Conservation (phyloP, 257 asterid species). For the Thymus mandschuricus region DNA sequence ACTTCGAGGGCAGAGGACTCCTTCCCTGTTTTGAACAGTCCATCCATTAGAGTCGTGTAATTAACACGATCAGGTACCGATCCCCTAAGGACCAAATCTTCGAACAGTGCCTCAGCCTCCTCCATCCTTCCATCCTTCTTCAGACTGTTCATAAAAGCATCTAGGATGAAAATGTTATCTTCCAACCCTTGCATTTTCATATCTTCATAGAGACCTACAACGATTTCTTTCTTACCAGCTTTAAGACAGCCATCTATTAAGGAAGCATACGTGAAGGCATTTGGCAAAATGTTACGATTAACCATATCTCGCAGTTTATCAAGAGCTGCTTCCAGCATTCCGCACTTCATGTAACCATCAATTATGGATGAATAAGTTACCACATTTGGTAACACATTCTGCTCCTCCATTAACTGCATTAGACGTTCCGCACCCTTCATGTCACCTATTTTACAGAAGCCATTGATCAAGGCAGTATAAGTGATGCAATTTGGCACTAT, state of each 20-base stretch:
- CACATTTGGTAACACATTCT: constrained; percentile 58
- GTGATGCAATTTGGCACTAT: constrained; percentile 56
- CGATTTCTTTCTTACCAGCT: constrained; percentile 62
- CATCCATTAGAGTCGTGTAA: constrained; percentile 86
- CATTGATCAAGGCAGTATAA: constrained; percentile 73
- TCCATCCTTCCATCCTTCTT: constrained; percentile 63
- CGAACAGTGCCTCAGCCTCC: constrained; percentile 66
- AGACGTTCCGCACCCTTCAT: constrained; percentile 57
- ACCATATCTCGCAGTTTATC: constrained; percentile 57
- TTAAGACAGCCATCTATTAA: constrained; percentile 79
- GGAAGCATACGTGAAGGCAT: constrained; percentile 56
- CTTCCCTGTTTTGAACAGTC: constrained; percentile 78
- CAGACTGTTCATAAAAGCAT: constrained; percentile 65
- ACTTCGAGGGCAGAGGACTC: constrained; percentile 70
- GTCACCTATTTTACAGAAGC: constrained; percentile 70
- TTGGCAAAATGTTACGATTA: constrained; percentile 56
- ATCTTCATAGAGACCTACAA: constrained; percentile 63
- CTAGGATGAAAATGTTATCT: constrained; percentile 61
- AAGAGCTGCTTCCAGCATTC: constrained; percentile 72
- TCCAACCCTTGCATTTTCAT: constrained; percentile 63
- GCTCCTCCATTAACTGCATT: constrained; percentile 68
- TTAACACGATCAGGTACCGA: constrained; percentile 72
- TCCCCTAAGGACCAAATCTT: constrained; percentile 54
- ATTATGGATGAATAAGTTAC: constrained; percentile 71
- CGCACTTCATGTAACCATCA: constrained; percentile 66